Base-by-base conservation (phyloP, 139 green algal species). In the Micractinium conductrix region DNA sequence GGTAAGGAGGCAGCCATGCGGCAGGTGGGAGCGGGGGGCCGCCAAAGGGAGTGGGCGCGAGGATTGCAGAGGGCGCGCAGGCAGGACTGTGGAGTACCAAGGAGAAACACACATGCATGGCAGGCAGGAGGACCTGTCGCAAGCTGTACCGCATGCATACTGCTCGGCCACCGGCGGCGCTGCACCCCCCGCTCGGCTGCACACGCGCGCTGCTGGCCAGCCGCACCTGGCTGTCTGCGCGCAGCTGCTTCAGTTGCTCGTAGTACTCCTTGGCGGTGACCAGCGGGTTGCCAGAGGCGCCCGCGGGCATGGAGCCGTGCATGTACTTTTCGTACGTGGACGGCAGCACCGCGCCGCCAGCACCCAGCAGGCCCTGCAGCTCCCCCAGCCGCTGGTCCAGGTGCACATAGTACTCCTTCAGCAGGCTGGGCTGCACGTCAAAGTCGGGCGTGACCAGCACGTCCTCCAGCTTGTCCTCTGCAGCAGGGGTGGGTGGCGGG, bases 311-410 rank as follows among this genome's bases (percentile, higher is more conserved):
- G 40, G 35, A 65, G 78, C 84, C 84, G 75, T 88, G 84, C 60
- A 88, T 16, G 53, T 88, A 88, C 74, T 88, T 87, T 38, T 84
- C 84, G 70, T 84, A 88, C 9, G 75, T 88, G 40, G 74, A 84
- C 28, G 84, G 84, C 53, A 88, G 55, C 55, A 22, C 53, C 33
- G 63, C 44, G 24, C 74, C 78, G 40, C 48, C n/a, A 0, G 58
- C 40, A 21, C 84, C 79, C 40, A 84, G n/a, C 74, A 84, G 62
- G 38, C 70, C 53, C 14, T 81, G 81, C 58, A 86, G 81, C 81
- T 86, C 81, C 8, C n/a, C 38, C 38, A 86, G 72, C 26, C 81
- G 71, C 72, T 86, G 71, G 58, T 86, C 72, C 22, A 86, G 72
- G 58, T 62, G 40, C 22, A 28, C 19, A 53, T 82, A 86, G 43